Base-by-base conservation (phyloP, 371 early-diverging fungal species). In the Mortierella sp. region DNA sequence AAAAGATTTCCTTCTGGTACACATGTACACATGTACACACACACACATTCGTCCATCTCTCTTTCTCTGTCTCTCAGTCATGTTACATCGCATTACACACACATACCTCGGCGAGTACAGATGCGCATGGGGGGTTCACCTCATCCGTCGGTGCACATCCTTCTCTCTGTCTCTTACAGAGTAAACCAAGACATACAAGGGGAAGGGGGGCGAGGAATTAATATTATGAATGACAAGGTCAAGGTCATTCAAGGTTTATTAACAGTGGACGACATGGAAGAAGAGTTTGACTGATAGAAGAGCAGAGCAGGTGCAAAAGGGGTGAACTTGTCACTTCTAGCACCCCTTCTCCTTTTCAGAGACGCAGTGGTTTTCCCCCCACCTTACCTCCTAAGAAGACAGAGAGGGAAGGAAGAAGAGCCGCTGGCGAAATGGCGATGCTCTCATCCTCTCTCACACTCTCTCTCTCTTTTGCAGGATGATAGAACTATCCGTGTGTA, bases 91-190 rank as follows among this genome's bases (percentile, higher is more conserved):
- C 3, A n/a, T 28, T 24, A 11, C 12, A 12, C 57, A 40, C 40
- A 22, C 60, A 60, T 60, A 26, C 39, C 60, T 60, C 60, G 60
- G 60, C 20, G 60, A 60, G 60, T 60, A 37, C 32, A 22, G 37
- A 20, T n/a, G 60, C 9, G 26, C 18, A 18, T 10, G 18, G 28
- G 47, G 47, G 63, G 5, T 43, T 28, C 40, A 62, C 16, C 5
- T 32, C 30, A 24, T 55, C 30, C 12, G 24, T 18, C 9, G n/a
- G 1, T 22, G 6, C 51, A 51, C 18, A 51, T 1, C 10, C 5
- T 28, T 6, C 18, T 20, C 39, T n/a, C 18, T n/a, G 47, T 62
- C 22, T 62, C 37, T 47, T n/a, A 10, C 45, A 43, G 26, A 37
- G 62, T 43, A 37, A 37, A 30, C 40, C 18, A 45, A 62, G 62